A percentile compares a stretch with the other conserved stretches of the same genome.
Evolutionary conservation across 2,329 filamentous ascomycete genomes (phyloP).

Genomic region (Reticulascus tulasneorum): DNA sequence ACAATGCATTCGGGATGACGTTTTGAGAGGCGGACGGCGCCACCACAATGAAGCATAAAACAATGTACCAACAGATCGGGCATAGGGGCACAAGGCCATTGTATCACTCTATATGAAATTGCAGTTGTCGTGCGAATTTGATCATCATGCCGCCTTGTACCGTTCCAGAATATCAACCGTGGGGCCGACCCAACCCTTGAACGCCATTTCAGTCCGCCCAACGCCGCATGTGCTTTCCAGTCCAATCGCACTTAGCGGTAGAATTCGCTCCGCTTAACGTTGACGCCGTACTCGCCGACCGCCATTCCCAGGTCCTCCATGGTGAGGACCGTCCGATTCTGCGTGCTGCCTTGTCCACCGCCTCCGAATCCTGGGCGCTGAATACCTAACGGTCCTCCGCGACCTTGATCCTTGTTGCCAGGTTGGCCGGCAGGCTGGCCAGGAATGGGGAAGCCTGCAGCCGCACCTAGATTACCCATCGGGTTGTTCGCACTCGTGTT

Average conservation of each 20-base stretch:
- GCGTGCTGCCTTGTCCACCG: conserved; percentile 81
- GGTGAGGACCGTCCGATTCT: conserved; percentile 89
- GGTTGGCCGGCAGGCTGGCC: conserved; percentile 56
- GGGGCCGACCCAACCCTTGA: too few relatives aligned
- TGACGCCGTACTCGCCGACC: conserved; percentile 95
- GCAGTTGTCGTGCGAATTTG: neutral
- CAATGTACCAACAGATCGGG: neutral
- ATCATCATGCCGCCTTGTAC: too few relatives aligned
- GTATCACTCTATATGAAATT: neutral
- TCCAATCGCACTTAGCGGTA: conserved; percentile 73
- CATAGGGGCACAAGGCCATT: neutral
- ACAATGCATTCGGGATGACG: neutral
- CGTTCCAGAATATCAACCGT: too few relatives aligned
- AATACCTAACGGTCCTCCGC: conserved; percentile 61
- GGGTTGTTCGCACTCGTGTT: conserved; percentile 83
- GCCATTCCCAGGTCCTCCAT: conserved; percentile 99
- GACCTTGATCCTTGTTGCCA: conserved; percentile 55
- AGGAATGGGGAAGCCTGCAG: conserved; percentile 63
- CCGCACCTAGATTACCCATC: conserved; percentile 79
- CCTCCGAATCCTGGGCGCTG: conserved; percentile 79
- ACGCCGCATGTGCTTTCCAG: too few relatives aligned
- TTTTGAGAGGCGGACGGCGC: too few relatives aligned
- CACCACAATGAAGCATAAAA: too few relatives aligned
- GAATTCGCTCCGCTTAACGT: conserved; percentile 95
- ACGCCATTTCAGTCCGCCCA: too few relatives aligned